Percentiles rank a stretch among this genome's conserved stretches.
These are phyloP conservation scores for Talaromyces amestolkiae DNA, from an alignment of 2,329 filamentous ascomycete species.

Conservation along the genomic window DNA sequence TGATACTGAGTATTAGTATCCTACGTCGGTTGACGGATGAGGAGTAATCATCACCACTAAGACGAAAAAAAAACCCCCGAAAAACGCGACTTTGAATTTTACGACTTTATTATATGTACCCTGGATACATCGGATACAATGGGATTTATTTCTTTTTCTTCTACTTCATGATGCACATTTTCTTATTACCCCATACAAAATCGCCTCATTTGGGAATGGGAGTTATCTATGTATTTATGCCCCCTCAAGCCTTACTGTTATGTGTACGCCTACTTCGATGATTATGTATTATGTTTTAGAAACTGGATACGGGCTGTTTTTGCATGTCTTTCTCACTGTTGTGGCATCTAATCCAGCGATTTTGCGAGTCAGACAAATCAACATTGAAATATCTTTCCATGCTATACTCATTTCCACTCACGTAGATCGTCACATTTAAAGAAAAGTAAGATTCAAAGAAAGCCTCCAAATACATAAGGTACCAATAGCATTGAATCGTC, in stretches of 20 bases:
- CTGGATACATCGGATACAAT: background rate
- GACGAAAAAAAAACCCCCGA: background rate
- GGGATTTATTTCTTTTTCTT: background rate
- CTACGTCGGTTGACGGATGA: conserved; percentile 60
- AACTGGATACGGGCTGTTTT: conserved; percentile 2
- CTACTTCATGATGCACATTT: conserved; percentile 7
- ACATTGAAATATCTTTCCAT: background rate
- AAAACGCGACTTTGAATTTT: background rate
- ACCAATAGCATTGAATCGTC: background rate
- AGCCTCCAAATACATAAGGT: background rate
- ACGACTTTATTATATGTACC: background rate
- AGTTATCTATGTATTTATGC: conserved; percentile 3
- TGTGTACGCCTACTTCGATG: conserved; percentile 10
- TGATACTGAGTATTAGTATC: conserved; percentile 90
- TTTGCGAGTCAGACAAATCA: background rate
- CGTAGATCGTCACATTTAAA: too few species aligned
- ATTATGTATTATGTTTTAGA: conserved; percentile 13
- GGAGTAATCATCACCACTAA: conserved; percentile 20
- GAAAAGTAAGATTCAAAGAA: too few species aligned
- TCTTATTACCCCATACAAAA: background rate
- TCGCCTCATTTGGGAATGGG: conserved; percentile 1
- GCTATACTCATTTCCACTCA: too few species aligned
- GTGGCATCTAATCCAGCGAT: background rate
- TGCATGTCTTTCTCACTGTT: background rate
- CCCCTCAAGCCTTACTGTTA: background rate